Conservation (phyloP, 208 protist genomes). For the Plasmodiophora brassicae region DNA sequence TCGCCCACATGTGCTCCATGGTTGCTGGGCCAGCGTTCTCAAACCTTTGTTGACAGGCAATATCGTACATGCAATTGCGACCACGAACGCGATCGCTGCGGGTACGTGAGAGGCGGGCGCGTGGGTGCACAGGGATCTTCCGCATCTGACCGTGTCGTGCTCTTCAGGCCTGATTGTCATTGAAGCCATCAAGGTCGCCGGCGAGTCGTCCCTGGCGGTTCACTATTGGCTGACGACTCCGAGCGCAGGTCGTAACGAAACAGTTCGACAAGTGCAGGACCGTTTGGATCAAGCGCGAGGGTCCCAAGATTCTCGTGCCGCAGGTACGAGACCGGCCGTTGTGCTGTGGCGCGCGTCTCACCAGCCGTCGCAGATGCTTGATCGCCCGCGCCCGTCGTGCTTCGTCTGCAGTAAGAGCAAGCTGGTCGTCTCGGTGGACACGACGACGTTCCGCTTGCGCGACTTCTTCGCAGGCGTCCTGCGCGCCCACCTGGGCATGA, state of each 20-base stretch:
- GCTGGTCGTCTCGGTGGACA: neutral
- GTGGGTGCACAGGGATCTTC: neutral
- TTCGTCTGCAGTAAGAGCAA: neutral
- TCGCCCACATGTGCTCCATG: too few relatives aligned
- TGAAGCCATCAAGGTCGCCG: neutral
- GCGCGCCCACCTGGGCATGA: neutral
- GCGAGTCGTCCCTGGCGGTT: too few relatives aligned
- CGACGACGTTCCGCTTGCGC: neutral
- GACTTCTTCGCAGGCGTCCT: neutral
- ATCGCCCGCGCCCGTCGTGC: neutral
- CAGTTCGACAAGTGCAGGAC: neutral
- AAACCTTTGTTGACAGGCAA: too few relatives aligned
- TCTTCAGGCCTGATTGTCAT: neutral
- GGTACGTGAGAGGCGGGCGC: neutral
- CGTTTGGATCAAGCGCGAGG: neutral
- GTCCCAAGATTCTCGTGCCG: neutral
- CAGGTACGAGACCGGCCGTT: neutral
- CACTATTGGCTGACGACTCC: too few relatives aligned
- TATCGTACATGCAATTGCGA: conserved; percentile 32
- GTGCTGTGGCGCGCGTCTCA: neutral
- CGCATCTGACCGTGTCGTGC: neutral
- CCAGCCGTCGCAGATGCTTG: neutral
- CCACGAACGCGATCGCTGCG: conserved; percentile 33
- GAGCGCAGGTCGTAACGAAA: neutral
- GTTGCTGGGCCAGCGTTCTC: too few relatives aligned